phyloP scores from a whole-genome alignment of 2,329 filamentous ascomycete genomes.

The Beauveria varroae region DNA sequence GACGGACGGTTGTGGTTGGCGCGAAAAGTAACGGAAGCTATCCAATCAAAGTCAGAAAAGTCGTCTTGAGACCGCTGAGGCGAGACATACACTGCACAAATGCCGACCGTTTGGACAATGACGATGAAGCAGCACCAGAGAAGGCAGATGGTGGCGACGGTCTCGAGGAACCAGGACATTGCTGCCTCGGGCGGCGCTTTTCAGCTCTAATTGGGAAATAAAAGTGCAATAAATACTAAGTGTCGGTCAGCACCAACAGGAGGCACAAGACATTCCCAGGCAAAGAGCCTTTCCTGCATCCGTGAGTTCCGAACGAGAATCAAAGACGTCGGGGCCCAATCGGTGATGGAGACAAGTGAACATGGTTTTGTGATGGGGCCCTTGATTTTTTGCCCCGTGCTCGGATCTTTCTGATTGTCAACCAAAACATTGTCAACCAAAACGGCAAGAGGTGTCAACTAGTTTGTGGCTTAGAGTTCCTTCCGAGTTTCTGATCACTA shows the following conservation, averaged over 20 bases:
- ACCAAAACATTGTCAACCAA: too few relatives aligned
- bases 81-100: conserved; percentile 43
- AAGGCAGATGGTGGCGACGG: conserved; percentile 39
- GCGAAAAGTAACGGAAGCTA: conserved; percentile 48
- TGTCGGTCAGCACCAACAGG: background rate
- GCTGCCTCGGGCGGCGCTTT: conserved; percentile 11
- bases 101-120: conserved; percentile 48
- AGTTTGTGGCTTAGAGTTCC: too few relatives aligned
- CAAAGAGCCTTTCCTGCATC: background rate
- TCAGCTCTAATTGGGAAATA: background rate
- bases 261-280: background rate
- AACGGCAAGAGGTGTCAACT: too few relatives aligned
- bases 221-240: background rate
- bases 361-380: conserved; percentile 1
- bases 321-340: background rate
- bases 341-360: background rate
- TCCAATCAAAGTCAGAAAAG: background rate
- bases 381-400: background rate
- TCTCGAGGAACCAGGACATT: conserved; percentile 26
- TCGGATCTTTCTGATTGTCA: too few relatives aligned
- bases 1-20: conserved; percentile 38
- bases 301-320: background rate
- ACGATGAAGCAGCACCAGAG: conserved; percentile 47
- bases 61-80: background rate
- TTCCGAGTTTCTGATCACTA: too few relatives aligned